Evolutionary conservation across 108 stramenopile species (phyloP).

Genomic region (Mediolabrus comicus): DNA sequence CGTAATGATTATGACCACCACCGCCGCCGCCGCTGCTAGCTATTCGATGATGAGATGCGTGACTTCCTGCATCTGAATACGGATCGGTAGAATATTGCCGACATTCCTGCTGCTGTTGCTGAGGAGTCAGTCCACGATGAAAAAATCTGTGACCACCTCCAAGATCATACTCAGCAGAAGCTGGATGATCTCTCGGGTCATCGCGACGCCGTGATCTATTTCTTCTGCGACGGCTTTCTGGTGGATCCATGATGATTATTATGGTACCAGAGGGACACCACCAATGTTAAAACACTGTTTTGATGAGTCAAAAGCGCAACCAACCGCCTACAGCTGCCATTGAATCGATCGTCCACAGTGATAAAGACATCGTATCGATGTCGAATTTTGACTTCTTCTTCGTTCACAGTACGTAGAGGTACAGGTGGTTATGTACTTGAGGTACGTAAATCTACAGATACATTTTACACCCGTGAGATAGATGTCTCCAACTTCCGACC

Average conservation of each 20-base stretch:
- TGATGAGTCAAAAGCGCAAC: too few relatives aligned
- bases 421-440: too few relatives aligned
- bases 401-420: too few relatives aligned
- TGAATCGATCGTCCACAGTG: too few relatives aligned
- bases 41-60: slow-evolving; percentile 6
- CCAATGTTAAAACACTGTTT: too few relatives aligned
- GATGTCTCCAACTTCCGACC: too few relatives aligned
- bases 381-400: too few relatives aligned
- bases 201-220: not conserved
- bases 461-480: too few relatives aligned
- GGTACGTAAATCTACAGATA: too few relatives aligned
- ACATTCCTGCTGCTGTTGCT: not conserved
- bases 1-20: slow-evolving; percentile 5
- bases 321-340: too few relatives aligned
- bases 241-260: slow-evolving; percentile 2
- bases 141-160: not conserved
- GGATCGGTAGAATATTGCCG: slow-evolving; percentile 1
- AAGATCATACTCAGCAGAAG: not conserved
- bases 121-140: not conserved
- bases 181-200: not conserved
- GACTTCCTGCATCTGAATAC: slow-evolving; percentile 12
- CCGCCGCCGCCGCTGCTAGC: not conserved
- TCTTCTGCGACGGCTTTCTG: not conserved
- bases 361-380: too few relatives aligned
- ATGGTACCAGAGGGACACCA: too few relatives aligned